Evolutionary conservation across 805 yeast genomes (phyloP), one percentile per base, ranked within the genome.

Genomic region (Teunomyces cretensis): DNA sequence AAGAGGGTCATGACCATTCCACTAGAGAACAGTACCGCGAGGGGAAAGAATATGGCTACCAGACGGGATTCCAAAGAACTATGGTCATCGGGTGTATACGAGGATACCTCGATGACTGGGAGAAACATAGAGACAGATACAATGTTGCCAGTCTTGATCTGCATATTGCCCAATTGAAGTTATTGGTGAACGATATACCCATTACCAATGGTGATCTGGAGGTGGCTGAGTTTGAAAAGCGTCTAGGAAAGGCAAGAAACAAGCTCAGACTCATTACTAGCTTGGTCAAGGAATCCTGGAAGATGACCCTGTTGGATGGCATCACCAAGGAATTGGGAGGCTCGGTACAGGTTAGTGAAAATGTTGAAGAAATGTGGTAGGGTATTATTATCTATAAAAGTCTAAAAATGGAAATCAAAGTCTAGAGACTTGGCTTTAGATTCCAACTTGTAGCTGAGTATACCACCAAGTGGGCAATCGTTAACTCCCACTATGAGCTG

Each of bases 11-110:
- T 32, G 63, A 67, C 4, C 84, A 78, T 41, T 86, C 89, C 0
- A 67, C 80, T 1, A 62, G 60, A 39, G 77, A 81, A 35, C 90
- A 89, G 39, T 72, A 65, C 42, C 51, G 72, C 2, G 97, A 90
- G 59, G 97, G 97, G 1, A 85, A 84, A 57, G 89, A 88, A 57
- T 83, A 81, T 52, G 98, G 98, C 0, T 74, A 82, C 35, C 94
- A 86, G 58, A 83, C 86, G 0, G 89, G 88, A 0, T 85, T 81
- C 55, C 94, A 86, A 61, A 65, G 87, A 47, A 84, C 79, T 54
- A 52, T 88, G 2, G 58, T 87, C 0, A 59, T 90, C 1, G 97
- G 97, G 0, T 83, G 86, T 45, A 71, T 85, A 32, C 60, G 73
- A 44, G 83, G 86, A 13, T 55, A 83, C 33, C 58, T 78, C 15